Percentiles rank a stretch among this genome's conserved stretches.
Conservation (phyloP, 2,329 filamentous ascomycete species). For the Colletotrichum trifolii region DNA sequence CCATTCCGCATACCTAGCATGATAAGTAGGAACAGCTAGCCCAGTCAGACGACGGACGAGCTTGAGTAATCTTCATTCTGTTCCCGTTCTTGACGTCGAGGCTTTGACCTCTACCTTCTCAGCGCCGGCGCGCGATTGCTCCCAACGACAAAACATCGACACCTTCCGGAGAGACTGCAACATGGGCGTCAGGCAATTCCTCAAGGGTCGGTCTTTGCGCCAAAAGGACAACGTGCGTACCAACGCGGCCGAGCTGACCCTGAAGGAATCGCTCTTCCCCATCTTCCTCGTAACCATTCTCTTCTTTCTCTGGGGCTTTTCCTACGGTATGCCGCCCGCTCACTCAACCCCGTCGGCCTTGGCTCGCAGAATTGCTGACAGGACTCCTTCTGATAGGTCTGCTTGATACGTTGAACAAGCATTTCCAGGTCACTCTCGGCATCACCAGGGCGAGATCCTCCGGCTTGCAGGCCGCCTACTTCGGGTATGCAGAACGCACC, state of each 20-base stretch:
- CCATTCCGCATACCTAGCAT: background rate
- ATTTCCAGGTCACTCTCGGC: conserved; percentile 59
- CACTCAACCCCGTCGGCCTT: too few relatives aligned
- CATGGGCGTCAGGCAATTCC: conserved; percentile 58
- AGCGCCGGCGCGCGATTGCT: background rate
- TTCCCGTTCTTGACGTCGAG: background rate
- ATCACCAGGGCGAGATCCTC: conserved; percentile 54
- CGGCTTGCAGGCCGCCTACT: conserved; percentile 56
- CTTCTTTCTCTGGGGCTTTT: conserved; percentile 38
- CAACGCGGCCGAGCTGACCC: conserved; percentile 65
- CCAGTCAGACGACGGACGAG: background rate
- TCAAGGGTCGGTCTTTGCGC: conserved; percentile 57
- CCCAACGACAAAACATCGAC: background rate
- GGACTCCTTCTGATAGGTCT: conserved; percentile 13
- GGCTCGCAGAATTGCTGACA: conserved; percentile 1
- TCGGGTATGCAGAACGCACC: conserved; percentile 36
- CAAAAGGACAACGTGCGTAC: conserved; percentile 55
- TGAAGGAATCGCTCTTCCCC: conserved; percentile 74
- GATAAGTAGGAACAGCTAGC: background rate
- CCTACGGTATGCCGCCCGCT: conserved; percentile 39
- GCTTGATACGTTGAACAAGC: conserved; percentile 53
- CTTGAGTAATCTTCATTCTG: background rate
- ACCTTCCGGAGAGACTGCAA: background rate
- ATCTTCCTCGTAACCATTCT: conserved; percentile 67
- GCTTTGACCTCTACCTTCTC: conserved; percentile 1